Evolutionary conservation across 2,329 filamentous ascomycete genomes (phyloP).

Genomic region (Fusarium decemcellulare): DNA sequence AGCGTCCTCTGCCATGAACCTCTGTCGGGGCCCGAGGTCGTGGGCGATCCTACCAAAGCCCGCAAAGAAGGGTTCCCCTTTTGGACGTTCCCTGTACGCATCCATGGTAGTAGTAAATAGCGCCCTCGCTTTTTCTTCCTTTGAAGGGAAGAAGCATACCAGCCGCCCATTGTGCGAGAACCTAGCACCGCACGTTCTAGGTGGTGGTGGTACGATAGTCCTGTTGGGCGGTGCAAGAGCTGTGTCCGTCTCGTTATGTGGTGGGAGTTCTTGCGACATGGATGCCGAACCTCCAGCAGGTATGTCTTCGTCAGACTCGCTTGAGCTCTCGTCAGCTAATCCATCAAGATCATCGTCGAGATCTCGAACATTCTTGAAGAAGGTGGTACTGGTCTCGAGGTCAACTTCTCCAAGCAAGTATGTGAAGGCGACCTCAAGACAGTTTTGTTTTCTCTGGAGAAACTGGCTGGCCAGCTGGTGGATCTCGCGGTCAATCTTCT

Average conservation of each 20-base stretch:
- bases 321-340: slow-evolving; percentile 83
- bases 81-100: slow-evolving; percentile 62
- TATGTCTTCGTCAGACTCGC: slow-evolving; percentile 78
- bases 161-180: slow-evolving; percentile 75
- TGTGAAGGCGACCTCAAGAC: slow-evolving; percentile 72
- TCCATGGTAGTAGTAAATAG: slow-evolving; percentile 63
- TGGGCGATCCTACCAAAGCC: slow-evolving; percentile 70
- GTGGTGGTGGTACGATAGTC: slow-evolving; percentile 68
- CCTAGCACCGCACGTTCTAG: slow-evolving; percentile 71
- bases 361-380: slow-evolving; percentile 76
- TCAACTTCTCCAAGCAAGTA: slow-evolving; percentile 76
- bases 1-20: slow-evolving; percentile 62
- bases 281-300: slow-evolving; percentile 67
- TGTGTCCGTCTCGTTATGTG: slow-evolving; percentile 67
- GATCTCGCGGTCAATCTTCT: slow-evolving; percentile 67
- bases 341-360: slow-evolving; percentile 70
- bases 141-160: slow-evolving; percentile 78
- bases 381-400: slow-evolving; percentile 71
- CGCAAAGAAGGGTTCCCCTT: slow-evolving; percentile 69
- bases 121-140: slow-evolving; percentile 71
- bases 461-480: slow-evolving; percentile 70
- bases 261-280: slow-evolving; percentile 74
- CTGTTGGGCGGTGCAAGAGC: slow-evolving; percentile 67
- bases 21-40: slow-evolving; percentile 64
- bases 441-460: slow-evolving; percentile 71